Base-by-base conservation (phyloP, 116 monocot genomes). In the Posidonia oceanica region DNA sequence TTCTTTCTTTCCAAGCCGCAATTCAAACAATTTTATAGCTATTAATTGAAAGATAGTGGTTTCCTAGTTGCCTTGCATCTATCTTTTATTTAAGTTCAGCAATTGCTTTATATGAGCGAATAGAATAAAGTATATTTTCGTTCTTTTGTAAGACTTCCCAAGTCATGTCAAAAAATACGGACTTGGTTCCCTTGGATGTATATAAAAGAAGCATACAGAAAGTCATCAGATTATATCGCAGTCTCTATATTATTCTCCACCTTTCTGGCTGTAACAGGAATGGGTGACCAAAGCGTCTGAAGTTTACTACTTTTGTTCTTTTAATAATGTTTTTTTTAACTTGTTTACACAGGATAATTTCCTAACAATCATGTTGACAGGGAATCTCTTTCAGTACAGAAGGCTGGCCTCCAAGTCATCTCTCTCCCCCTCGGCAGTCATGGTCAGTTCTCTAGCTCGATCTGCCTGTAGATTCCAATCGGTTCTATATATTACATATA, bases 401-500 rank as follows among this genome's bases (percentile, higher is more conserved):
- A 67, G 52, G 21, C 5, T 67, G 22, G 44, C n/a, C 13, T 53
- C 52, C 2, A 51, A 23, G 21, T 36, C 67, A 51, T 29, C 54
- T 14, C 23, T 72, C 4, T 23, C 60, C 36, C 57, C 64, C 7
- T 7, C 63, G n/a, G 57, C 39, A 41, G 71, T 63, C 2, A 66
- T 61, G 14, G 78, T 78, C 12, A 86, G 80, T 42, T 70, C 20
- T 72, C 64, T 72, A 3, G 86, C 83, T 39, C 86, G 56, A 7
- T 36, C 61, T 10, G 83, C 86, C 67, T 86, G 80, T 16, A 71
- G 61, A 16, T 64, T 70, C 86, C 86, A 86, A 54, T 86, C 77
- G 6, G 80, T 83, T 16, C 62, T 72, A 4, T 58, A 62, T 15
- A 83, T 75, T 14, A 78, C 86, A 59, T 63, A 66, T 16, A 80